Conservation (phyloP, 179 eudicot genomes). For the Silene vulgaris region DNA sequence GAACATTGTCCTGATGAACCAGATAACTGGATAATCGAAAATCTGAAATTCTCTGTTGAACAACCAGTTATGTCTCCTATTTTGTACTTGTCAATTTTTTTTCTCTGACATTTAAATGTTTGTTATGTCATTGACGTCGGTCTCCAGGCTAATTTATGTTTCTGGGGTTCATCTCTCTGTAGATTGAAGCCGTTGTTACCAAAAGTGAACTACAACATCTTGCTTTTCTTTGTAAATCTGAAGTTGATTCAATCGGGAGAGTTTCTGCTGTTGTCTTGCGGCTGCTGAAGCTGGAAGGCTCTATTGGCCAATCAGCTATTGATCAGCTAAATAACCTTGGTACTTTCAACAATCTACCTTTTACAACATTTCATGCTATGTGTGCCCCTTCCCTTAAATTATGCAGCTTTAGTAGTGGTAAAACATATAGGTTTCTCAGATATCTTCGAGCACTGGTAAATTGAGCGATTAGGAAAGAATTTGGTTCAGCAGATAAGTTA, state of each 20-base stretch:
- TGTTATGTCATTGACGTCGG: neutral
- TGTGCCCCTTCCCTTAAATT: neutral
- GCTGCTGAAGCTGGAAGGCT: constrained; percentile 72
- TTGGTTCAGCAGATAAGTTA: too few species aligned
- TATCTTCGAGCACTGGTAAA: too few species aligned
- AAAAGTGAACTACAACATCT: constrained; percentile 89
- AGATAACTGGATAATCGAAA: constrained; percentile 63
- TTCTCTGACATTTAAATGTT: neutral
- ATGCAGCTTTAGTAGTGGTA: neutral
- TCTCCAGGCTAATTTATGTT: constrained; percentile 6
- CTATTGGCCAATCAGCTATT: constrained; percentile 76
- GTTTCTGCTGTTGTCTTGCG: constrained; percentile 77
- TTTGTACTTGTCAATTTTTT: neutral
- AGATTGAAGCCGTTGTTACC: constrained; percentile 93
- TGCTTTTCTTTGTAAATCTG: constrained; percentile 71
- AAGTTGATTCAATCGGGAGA: constrained; percentile 84
- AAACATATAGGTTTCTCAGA: too few species aligned
- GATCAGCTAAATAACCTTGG: constrained; percentile 82
- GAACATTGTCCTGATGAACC: constrained; percentile 36
- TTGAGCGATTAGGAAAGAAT: too few species aligned
- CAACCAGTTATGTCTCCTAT: constrained; percentile 55
- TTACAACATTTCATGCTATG: constrained; percentile 1
- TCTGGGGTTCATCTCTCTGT: constrained; percentile 14
- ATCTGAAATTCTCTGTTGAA: constrained; percentile 67
- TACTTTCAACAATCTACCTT: constrained; percentile 26